These are phyloP conservation scores for Aspergillus fijiensis DNA, from an alignment of 2,329 filamentous ascomycete genomes.

Conservation along the genomic window DNA sequence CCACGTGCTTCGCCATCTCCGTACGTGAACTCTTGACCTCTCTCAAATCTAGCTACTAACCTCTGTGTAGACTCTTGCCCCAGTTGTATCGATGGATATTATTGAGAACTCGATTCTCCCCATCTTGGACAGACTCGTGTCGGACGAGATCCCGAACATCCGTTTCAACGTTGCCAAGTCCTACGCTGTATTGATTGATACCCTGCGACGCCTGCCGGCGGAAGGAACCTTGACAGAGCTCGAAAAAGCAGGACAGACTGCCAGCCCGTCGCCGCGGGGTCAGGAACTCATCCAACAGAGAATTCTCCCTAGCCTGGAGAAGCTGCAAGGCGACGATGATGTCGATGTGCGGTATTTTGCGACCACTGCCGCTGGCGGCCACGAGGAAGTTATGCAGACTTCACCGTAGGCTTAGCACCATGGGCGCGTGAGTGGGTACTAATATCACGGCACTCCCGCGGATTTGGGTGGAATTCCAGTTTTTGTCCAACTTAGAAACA, in stretches of 20 bases:
- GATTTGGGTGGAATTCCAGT: conserved; percentile 24
- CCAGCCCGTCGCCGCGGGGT: conserved; percentile 65
- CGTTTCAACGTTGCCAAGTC: conserved; percentile 99
- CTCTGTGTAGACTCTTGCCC: conserved; percentile 74
- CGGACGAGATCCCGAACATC: conserved; percentile 96
- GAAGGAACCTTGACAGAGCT: conserved; percentile 81
- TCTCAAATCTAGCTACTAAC: conserved; percentile 26
- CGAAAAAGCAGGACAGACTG: conserved; percentile 68
- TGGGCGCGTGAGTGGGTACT: conserved; percentile 17
- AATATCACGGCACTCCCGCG: conserved; percentile 21
- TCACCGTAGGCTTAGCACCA: conserved; percentile 40
- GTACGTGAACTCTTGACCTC: conserved; percentile 58
- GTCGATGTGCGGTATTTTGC: conserved; percentile 98
- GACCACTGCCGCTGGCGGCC: conserved; percentile 71
- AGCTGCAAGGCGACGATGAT: conserved; percentile 95
- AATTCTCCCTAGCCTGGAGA: conserved; percentile 86
- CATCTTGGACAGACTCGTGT: conserved; percentile 91
- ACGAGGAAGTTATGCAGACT: conserved; percentile 56
- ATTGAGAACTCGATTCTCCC: conserved; percentile 91
- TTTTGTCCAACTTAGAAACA: conserved; percentile 38
- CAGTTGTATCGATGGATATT: conserved; percentile 88
- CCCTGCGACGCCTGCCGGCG: conserved; percentile 86
- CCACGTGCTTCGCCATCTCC: conserved; percentile 98
- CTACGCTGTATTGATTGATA: conserved; percentile 83
- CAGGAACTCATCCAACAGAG: conserved; percentile 80